Evolutionary conservation across 148 eudicot species (phyloP), one percentile per base, ranked within the genome.

Genomic region (Salicornia ramosissima): DNA sequence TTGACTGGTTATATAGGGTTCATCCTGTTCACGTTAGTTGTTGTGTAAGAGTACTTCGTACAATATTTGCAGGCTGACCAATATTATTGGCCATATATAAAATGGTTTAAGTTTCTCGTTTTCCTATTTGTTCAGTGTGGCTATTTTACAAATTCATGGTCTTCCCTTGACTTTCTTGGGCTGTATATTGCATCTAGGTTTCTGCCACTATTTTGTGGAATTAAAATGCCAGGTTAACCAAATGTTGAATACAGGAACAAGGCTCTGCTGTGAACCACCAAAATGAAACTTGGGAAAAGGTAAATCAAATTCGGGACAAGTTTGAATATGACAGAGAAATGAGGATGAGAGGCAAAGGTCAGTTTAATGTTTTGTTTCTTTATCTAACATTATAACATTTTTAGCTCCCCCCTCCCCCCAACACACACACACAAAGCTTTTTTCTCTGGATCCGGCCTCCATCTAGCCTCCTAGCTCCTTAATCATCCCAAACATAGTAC

Each of bases 281-380:
- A 73, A 77, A 71, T 74, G 91, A 87, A 73, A 71, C 77, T 33
- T 80, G 90, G 91, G 84, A 84, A 71, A 91, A 78, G 74, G 97
- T 82, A 58, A 75, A 68, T 80, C 88, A 78, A 71, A 82, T 95
- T 70, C 85, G 99, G 50, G 99, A 95, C 75, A 95, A 89, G 72
- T 95, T 95, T 74, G 99, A 95, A 83, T 91, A 84, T 72, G 97
- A 95, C 79, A 83, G 96, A 80, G 97, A 95, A 73, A 82, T 75
- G 76, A 86, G 99, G 81, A 86, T 91, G 99, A 83, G 87, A 83
- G 93, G 87, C 33, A 95, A 81, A 87, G 97, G 99, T 94, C 75
- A 59, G 93, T 78, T 63, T 50, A 31, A 26, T 42, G 71, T 50
- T 50, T 26, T 46, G 19, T 57, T 31, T 47, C 31, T 26, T 11